These are phyloP conservation scores for Meyerozyma smithsonii DNA, from an alignment of 1,139 yeast species.

Conservation along the genomic window DNA sequence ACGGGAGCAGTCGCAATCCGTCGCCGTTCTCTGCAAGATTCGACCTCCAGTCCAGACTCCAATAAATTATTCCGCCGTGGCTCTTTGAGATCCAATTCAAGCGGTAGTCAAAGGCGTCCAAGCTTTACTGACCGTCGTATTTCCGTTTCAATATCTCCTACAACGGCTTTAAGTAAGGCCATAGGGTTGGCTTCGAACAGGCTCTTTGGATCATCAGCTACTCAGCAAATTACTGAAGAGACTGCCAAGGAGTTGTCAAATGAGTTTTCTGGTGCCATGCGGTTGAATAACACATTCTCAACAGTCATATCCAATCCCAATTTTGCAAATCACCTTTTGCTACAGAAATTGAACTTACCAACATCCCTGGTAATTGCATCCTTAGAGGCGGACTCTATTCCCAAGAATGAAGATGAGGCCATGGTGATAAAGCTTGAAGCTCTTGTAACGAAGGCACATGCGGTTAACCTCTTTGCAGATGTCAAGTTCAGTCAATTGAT, in stretches of 20 bases:
- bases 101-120: conserved; percentile 39
- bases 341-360: conserved; percentile 34
- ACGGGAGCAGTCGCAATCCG: conserved; percentile 49
- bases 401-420: conserved; percentile 1
- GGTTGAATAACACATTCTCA: conserved; percentile 13
- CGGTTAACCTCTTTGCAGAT: conserved; percentile 83
- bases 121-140: conserved; percentile 55
- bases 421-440: conserved; percentile 49
- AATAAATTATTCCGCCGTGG: conserved; percentile 6
- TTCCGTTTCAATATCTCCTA: conserved; percentile 74
- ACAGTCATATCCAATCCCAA: conserved; percentile 28
- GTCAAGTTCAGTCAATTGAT: conserved; percentile 81
- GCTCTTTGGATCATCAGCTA: conserved; percentile 53
- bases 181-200: conserved; percentile 84
- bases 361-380: conserved; percentile 13
- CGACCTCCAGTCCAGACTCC: conserved; percentile 13
- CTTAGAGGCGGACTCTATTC: neutral
- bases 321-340: conserved; percentile 24
- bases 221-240: conserved; percentile 15
- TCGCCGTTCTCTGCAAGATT: conserved; percentile 15
- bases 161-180: conserved; percentile 85
- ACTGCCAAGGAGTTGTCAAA: conserved; percentile 7
- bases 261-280: conserved; percentile 5
- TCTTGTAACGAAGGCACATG: conserved; percentile 85
- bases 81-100: conserved; percentile 30